Evolutionary conservation across 2,329 filamentous ascomycete genomes (phyloP).

Genomic region (Orbilia blumenaviensis): DNA sequence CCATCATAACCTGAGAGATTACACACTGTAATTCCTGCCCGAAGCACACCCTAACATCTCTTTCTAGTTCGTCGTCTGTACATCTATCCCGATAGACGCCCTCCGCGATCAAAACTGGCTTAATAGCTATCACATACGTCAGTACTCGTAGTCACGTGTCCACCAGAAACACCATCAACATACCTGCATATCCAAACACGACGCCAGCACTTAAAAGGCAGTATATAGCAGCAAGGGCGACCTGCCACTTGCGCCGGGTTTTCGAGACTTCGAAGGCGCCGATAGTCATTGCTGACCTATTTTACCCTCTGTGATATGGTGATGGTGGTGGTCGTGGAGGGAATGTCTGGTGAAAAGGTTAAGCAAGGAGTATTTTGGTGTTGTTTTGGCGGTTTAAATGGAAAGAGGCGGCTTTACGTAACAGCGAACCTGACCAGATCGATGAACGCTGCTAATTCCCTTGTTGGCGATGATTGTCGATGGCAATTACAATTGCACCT

Average conservation of each 20-base stretch:
- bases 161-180: background rate
- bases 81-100: constrained; percentile 76
- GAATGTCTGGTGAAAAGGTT: background rate
- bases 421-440: constrained; percentile 12
- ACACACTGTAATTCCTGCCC: constrained; percentile 68
- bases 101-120: constrained; percentile 78
- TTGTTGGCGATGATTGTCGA: constrained; percentile 12
- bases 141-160: constrained; percentile 25
- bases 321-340: background rate
- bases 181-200: constrained; percentile 78
- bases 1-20: background rate
- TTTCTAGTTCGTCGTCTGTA: constrained; percentile 65
- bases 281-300: constrained; percentile 55
- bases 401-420: constrained; percentile 21
- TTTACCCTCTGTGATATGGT: background rate
- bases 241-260: constrained; percentile 66
- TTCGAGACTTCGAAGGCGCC: constrained; percentile 61
- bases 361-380: constrained; percentile 38
- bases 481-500: constrained; percentile 2
- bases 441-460: constrained; percentile 2
- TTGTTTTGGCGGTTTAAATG: constrained; percentile 12
- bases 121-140: constrained; percentile 68
- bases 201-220: constrained; percentile 81
- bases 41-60: constrained; percentile 67
- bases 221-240: constrained; percentile 74